Conservation (phyloP, 2,329 filamentous ascomycete species). For the Nigrograna mackinnonii region DNA sequence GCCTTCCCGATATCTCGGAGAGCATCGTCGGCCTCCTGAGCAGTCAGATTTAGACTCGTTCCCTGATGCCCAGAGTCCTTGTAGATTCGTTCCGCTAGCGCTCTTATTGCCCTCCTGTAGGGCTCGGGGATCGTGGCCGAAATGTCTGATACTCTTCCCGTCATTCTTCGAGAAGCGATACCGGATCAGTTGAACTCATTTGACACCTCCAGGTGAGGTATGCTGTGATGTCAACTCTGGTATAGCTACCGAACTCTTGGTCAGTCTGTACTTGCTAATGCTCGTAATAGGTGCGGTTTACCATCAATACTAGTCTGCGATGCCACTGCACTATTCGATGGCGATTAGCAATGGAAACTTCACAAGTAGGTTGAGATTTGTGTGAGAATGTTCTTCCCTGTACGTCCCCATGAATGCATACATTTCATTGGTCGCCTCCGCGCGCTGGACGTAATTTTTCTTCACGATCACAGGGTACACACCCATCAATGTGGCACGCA, state of each 20-base stretch:
- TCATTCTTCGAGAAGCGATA: slow-evolving; percentile 4
- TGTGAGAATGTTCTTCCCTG: background rate
- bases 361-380: background rate
- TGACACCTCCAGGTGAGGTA: background rate
- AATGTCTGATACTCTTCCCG: slow-evolving; percentile 7
- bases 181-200: too few species aligned
- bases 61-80: slow-evolving; percentile 2
- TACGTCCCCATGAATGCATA: background rate
- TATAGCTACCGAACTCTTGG: background rate
- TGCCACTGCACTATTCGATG: background rate
- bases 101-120: slow-evolving; percentile 5
- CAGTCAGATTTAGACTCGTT: slow-evolving; percentile 6
- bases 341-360: background rate
- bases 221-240: background rate
- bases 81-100: slow-evolving; percentile 10
- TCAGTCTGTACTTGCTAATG: background rate
- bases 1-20: slow-evolving; percentile 11
- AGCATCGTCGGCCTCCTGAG: slow-evolving; percentile 8
- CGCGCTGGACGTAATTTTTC: background rate
- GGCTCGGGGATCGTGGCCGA: slow-evolving; percentile 11
- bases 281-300: background rate
- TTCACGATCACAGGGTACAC: background rate
- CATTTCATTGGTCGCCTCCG: background rate
- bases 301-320: background rate
- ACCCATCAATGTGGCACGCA: background rate